phyloP scores from a whole-genome alignment of 352 stramenopile genomes.

The Pythium guiyangense region DNA sequence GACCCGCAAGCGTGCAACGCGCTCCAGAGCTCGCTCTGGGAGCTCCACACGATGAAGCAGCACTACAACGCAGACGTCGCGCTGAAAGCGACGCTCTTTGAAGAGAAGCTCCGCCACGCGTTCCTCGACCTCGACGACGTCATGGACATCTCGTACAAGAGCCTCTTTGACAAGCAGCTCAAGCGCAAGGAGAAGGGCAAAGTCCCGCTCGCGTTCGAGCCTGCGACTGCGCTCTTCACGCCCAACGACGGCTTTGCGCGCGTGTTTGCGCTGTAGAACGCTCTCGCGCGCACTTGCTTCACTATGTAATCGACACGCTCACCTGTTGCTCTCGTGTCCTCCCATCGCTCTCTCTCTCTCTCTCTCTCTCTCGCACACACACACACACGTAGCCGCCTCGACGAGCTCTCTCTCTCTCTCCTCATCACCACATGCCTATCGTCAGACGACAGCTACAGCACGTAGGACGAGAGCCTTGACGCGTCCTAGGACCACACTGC shows the following conservation, averaged over 20 bases:
- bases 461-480: no score
- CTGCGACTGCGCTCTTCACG: conserved; percentile 55
- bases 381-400: no score
- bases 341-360: no score
- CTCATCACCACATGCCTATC: no score
- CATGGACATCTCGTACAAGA: conserved; percentile 82
- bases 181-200: conserved; percentile 83
- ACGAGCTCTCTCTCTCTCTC: no score
- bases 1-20: conserved; percentile 72
- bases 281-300: background rate
- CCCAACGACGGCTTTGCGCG: conserved; percentile 56
- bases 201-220: conserved; percentile 66
- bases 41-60: conserved; percentile 91
- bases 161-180: conserved; percentile 68
- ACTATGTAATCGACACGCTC: background rate
- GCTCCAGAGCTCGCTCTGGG: conserved; percentile 94
- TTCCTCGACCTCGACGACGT: conserved; percentile 72
- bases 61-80: conserved; percentile 95
- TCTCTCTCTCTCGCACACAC: no score
- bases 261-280: conserved; percentile 65
- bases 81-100: conserved; percentile 88
- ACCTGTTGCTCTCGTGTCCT: no score
- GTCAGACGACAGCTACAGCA: no score
- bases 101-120: conserved; percentile 77
- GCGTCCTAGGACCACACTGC: no score